phyloP scores from a whole-genome alignment of 2,329 filamentous ascomycete genomes.

The Ophiognomonia clavigignenti-juglandacearum region DNA sequence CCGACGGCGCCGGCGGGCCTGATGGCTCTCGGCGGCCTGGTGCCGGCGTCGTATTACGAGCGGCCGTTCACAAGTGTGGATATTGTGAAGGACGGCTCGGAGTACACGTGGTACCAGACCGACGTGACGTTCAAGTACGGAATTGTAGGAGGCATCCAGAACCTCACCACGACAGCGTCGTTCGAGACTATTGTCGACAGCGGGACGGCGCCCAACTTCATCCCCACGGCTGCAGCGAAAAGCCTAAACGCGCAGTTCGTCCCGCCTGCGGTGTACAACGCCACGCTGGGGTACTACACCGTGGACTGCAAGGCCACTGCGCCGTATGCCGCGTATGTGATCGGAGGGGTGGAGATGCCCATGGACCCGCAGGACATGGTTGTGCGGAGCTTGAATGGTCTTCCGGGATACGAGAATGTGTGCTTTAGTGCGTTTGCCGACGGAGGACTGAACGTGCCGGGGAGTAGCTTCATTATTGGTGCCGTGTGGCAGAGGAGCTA shows the following conservation, averaged over 20 bases:
- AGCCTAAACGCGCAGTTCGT: conserved; percentile 40
- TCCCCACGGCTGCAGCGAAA: conserved; percentile 43
- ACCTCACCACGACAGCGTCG: conserved; percentile 31
- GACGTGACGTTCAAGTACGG: conserved; percentile 22
- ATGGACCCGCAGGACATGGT: conserved; percentile 18
- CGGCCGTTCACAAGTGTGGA: conserved; percentile 16
- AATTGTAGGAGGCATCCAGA: conserved; percentile 38
- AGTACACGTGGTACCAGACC: conserved; percentile 40
- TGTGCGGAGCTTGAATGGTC: conserved; percentile 18
- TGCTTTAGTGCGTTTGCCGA: conserved; percentile 18
- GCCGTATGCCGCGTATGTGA: conserved; percentile 40
- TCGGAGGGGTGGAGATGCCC: conserved; percentile 28
- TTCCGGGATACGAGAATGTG: conserved; percentile 18
- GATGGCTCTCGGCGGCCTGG: conserved; percentile 41
- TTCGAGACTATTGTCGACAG: conserved; percentile 49
- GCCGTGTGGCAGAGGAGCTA: neutral
- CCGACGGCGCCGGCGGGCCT: conserved; percentile 27
- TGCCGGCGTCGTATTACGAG: conserved; percentile 34
- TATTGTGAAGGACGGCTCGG: conserved; percentile 21
- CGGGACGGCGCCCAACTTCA: conserved; percentile 46
- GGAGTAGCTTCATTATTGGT: neutral
- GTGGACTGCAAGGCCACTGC: conserved; percentile 42
- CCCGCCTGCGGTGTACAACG: conserved; percentile 41
- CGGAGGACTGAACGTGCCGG: neutral
- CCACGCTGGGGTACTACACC: conserved; percentile 44